These are phyloP conservation scores for Serendipita sp. DNA, from an alignment of 768 basidiomycete species.

Conservation along the genomic window DNA sequence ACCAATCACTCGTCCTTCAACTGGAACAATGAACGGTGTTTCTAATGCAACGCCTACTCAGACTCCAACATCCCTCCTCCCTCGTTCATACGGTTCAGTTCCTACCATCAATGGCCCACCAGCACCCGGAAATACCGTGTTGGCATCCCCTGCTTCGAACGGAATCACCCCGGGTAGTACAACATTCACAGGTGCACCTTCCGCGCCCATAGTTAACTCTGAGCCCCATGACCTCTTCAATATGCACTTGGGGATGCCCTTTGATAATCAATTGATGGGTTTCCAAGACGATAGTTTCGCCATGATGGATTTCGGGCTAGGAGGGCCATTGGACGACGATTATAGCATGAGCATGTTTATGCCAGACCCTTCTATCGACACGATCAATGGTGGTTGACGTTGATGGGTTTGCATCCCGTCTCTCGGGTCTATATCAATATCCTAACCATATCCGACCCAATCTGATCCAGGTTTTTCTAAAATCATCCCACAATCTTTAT, in stretches of 20 bases:
- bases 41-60: neutral
- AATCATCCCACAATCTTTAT: neutral
- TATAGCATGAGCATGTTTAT: neutral
- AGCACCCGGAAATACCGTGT: neutral
- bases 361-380: neutral
- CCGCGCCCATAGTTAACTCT: neutral
- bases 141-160: neutral
- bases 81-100: neutral
- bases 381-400: neutral
- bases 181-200: neutral
- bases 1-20: neutral
- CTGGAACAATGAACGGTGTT: neutral
- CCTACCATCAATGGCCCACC: neutral
- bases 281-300: neutral
- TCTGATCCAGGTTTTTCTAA: neutral
- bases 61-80: neutral
- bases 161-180: neutral
- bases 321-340: neutral
- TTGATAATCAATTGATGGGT: neutral
- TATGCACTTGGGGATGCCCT: neutral
- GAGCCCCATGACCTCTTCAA: neutral
- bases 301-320: neutral
- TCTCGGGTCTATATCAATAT: too few relatives aligned
- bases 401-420: neutral
- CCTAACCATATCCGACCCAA: neutral